Evolutionary conservation across 140 eudicot genomes (phyloP).

Genomic region (Cichorium intybus): DNA sequence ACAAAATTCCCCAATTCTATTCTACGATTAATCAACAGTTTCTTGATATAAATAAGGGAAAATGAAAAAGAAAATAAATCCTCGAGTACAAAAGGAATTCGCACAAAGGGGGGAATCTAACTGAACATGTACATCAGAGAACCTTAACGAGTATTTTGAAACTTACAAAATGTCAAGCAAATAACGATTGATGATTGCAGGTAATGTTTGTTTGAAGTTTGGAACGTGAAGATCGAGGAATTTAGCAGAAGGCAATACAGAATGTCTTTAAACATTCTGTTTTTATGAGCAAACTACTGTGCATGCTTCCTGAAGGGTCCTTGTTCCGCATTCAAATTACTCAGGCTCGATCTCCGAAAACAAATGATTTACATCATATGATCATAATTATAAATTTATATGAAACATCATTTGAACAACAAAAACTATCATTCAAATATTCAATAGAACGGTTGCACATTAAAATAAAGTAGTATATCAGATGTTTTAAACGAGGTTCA

Average conservation of each 20-base stretch:
- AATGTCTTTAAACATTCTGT: conserved; percentile 27
- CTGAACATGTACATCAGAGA: not conserved
- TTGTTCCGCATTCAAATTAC: conserved; percentile 21
- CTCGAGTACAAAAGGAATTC: conserved; percentile 12
- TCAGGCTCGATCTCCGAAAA: conserved; percentile 2
- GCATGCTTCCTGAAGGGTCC: conserved; percentile 32
- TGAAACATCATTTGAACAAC: not conserved
- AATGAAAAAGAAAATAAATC: not conserved
- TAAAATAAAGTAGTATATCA: no score
- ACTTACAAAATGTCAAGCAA: conserved; percentile 4
- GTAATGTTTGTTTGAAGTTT: conserved; percentile 14
- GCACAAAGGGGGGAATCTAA: conserved; percentile 20
- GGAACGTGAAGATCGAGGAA: conserved; percentile 10
- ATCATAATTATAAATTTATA: no score
- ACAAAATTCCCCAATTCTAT: not conserved
- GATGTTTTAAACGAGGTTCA: not conserved
- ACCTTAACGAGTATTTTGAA: conserved; percentile 3
- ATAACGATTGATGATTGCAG: conserved; percentile 23
- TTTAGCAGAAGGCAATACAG: conserved; percentile 20
- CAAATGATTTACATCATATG: not conserved
- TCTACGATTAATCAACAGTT: not conserved
- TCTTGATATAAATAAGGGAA: not conserved
- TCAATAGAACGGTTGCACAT: not conserved
- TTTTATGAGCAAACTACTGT: conserved; percentile 14
- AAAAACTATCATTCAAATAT: no score